A percentile compares a stretch with the other conserved stretches of the same genome.
These are phyloP conservation scores for Ascochyta fabae DNA, from an alignment of 2,329 filamentous ascomycete genomes.

Conservation along the genomic window DNA sequence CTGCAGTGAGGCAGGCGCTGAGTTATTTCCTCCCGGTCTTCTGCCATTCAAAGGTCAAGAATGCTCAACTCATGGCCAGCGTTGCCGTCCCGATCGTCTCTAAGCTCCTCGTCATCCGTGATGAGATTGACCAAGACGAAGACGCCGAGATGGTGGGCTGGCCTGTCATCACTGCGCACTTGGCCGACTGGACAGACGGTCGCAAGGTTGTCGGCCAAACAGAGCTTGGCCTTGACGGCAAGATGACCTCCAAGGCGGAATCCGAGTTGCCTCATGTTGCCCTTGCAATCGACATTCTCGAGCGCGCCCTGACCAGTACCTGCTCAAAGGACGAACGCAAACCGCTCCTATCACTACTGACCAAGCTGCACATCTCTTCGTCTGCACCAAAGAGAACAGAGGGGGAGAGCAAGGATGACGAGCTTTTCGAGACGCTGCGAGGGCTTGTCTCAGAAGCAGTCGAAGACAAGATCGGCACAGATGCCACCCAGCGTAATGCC, in stretches of 20 bases:
- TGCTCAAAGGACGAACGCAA: slow-evolving; percentile 84
- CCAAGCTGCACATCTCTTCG: slow-evolving; percentile 79
- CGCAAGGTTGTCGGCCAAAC: slow-evolving; percentile 73
- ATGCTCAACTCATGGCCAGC: slow-evolving; percentile 79
- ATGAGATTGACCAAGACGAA: slow-evolving; percentile 75
- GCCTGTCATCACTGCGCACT: slow-evolving; percentile 76
- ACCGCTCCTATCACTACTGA: slow-evolving; percentile 66
- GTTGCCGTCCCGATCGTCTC: slow-evolving; percentile 78
- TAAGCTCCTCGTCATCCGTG: slow-evolving; percentile 65
- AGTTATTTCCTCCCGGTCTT: slow-evolving; percentile 96
- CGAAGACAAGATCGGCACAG: slow-evolving; percentile 58
- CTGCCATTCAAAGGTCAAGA: slow-evolving; percentile 82
- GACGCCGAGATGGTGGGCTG: slow-evolving; percentile 76
- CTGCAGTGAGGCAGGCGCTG: slow-evolving; percentile 82
- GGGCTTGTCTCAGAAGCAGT: slow-evolving; percentile 56
- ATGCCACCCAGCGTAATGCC: slow-evolving; percentile 60
- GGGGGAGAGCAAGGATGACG: slow-evolving; percentile 24
- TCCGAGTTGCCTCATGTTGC: slow-evolving; percentile 82
- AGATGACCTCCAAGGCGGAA: slow-evolving; percentile 63
- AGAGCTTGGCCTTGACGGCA: slow-evolving; percentile 49
- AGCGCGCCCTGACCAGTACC: slow-evolving; percentile 70
- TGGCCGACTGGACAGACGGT: slow-evolving; percentile 95
- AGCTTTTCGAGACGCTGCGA: slow-evolving; percentile 45
- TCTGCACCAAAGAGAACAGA: slow-evolving; percentile 51
- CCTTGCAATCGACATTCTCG: slow-evolving; percentile 77